phyloP scores from a whole-genome alignment of 148 eudicot genomes.

The Persicaria maculosa region DNA sequence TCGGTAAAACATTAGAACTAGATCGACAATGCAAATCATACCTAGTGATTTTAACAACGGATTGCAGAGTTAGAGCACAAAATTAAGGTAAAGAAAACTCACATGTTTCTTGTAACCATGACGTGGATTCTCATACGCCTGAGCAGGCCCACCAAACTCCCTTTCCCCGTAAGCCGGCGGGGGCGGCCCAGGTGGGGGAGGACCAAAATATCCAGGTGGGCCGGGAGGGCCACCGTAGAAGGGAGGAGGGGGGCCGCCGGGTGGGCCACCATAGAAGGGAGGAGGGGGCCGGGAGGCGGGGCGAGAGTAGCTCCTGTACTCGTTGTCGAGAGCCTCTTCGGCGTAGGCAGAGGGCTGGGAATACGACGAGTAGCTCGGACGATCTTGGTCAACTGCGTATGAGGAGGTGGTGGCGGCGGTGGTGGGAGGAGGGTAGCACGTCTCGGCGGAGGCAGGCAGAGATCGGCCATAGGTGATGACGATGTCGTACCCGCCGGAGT shows the following conservation, averaged over 20 bases:
- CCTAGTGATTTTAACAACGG: too few species aligned
- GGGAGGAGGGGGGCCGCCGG: neutral
- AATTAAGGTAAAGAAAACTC: constrained; percentile 15
- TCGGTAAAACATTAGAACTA: too few species aligned
- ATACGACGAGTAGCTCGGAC: constrained; percentile 54
- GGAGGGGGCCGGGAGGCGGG: constrained; percentile 36
- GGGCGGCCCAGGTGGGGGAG: neutral
- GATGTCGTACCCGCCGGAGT: constrained; percentile 87
- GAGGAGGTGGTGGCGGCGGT: constrained; percentile 25
- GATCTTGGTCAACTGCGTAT: constrained; percentile 44
- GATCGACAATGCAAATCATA: too few species aligned
- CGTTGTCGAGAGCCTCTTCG: constrained; percentile 58
- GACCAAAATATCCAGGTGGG: neutral
- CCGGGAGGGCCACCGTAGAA: neutral
- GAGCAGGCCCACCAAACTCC: constrained; percentile 20
- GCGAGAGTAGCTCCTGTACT: constrained; percentile 68
- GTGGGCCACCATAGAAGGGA: neutral
- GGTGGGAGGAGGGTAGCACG: constrained; percentile 61
- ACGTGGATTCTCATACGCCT: constrained; percentile 15
- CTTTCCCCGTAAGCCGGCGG: constrained; percentile 1
- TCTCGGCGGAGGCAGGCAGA: constrained; percentile 54
- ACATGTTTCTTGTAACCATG: constrained; percentile 79
- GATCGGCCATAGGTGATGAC: constrained; percentile 67
- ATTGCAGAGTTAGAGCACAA: too few species aligned
- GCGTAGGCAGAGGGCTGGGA: constrained; percentile 72